Conservation (phyloP, 306 rosid genomes). For the Fragaria ananassa region DNA sequence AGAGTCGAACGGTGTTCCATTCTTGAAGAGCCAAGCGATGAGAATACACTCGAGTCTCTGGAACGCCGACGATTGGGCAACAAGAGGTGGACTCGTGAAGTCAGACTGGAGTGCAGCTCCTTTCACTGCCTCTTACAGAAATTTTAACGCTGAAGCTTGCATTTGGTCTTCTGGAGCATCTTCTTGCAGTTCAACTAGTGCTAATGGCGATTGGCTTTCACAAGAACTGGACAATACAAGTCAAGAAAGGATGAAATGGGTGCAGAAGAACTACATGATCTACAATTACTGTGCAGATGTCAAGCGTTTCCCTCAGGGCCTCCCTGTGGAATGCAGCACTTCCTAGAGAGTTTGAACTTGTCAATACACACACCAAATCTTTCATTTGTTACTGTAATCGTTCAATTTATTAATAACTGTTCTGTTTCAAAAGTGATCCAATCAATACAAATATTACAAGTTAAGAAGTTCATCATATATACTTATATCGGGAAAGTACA, state of each 20-base stretch:
- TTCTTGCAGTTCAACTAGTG: slow-evolving; percentile 35
- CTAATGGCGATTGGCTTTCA: slow-evolving; percentile 34
- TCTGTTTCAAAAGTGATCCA: not conserved
- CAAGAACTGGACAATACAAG: slow-evolving; percentile 41
- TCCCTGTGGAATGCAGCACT: slow-evolving; percentile 44
- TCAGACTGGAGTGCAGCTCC: slow-evolving; percentile 65
- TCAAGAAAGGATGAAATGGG: slow-evolving; percentile 44
- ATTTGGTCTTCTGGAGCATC: slow-evolving; percentile 36
- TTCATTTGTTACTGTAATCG: not conserved
- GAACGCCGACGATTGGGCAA: slow-evolving; percentile 80
- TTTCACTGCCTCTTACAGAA: slow-evolving; percentile 55
- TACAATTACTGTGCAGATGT: slow-evolving; percentile 55
- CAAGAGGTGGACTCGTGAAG: slow-evolving; percentile 71
- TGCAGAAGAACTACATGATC: slow-evolving; percentile 56
- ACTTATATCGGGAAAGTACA: not conserved
- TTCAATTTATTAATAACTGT: not conserved
- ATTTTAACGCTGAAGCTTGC: slow-evolving; percentile 55
- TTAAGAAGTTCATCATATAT: not conserved
- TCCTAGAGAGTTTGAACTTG: not conserved
- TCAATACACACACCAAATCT: not conserved
- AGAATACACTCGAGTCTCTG: slow-evolving; percentile 58
- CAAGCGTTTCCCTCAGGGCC: slow-evolving; percentile 56
- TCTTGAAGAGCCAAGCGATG: slow-evolving; percentile 56
- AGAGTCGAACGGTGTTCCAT: slow-evolving; percentile 50
- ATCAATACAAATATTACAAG: not conserved